Evolutionary conservation across 768 basidiomycete species (phyloP).

Genomic region (Baorangia bicolor): DNA sequence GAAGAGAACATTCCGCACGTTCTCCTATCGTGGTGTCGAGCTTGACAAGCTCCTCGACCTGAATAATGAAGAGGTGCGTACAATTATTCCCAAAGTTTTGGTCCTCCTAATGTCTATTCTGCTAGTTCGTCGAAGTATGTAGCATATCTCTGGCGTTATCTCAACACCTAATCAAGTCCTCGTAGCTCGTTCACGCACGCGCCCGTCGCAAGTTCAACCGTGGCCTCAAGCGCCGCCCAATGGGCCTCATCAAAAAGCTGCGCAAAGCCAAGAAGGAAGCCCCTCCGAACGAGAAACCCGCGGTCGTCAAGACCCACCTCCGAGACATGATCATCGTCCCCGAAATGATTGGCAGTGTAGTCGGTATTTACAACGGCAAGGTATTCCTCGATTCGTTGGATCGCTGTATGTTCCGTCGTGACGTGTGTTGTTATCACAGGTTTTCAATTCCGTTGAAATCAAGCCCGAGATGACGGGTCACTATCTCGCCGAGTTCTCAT

Average conservation of each 20-base stretch:
- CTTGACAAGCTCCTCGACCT: conserved; percentile 97
- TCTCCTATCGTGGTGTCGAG: conserved; percentile 97
- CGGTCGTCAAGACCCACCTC: conserved; percentile 98
- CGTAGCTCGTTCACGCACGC: conserved; percentile 94
- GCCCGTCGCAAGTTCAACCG: conserved; percentile 98
- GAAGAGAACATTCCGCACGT: conserved; percentile 98
- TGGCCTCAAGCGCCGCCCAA: conserved; percentile 96
- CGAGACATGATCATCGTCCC: conserved; percentile 99
- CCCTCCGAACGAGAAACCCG: conserved; percentile 98
- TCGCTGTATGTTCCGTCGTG: background rate
- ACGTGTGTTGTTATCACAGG: conserved; percentile 39
- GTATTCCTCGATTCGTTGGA: conserved; percentile 39
- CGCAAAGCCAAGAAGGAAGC: conserved; percentile 99
- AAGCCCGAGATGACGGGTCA: conserved; percentile 99
- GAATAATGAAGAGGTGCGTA: conserved; percentile 87
- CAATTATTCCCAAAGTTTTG: background rate
- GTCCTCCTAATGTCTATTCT: conserved; percentile 1
- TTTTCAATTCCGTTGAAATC: conserved; percentile 97
- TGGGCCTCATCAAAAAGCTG: conserved; percentile 99
- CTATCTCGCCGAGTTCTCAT: conserved; percentile 97
- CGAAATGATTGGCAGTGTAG: conserved; percentile 98
- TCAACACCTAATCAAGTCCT: background rate
- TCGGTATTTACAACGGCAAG: conserved; percentile 99
- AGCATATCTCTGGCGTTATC: conserved; percentile 6
- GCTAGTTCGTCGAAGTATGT: conserved; percentile 77